These are phyloP conservation scores for Phytophthora hybrid DNA, from an alignment of 352 stramenopile genomes.

Conservation along the genomic window DNA sequence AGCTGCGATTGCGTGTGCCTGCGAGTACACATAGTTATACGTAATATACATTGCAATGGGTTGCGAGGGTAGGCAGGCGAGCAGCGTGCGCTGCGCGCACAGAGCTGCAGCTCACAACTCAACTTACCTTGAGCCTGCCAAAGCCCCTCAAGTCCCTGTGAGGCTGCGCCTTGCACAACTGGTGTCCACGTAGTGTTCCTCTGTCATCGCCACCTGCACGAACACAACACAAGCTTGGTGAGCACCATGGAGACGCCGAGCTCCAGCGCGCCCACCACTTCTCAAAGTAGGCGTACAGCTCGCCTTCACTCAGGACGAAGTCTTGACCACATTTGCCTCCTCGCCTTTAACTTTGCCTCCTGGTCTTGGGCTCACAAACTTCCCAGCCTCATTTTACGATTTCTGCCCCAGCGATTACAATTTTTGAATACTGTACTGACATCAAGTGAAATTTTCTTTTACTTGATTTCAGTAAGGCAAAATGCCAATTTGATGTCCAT, in stretches of 20 bases:
- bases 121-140: background rate
- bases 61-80: background rate
- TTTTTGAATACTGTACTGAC: no score
- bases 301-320: constrained; percentile 11
- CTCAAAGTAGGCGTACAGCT: constrained; percentile 17
- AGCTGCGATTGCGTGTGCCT: background rate
- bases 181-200: background rate
- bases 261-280: background rate
- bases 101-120: background rate
- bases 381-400: constrained; percentile 22
- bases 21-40: background rate
- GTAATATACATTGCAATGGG: background rate
- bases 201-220: background rate
- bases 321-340: constrained; percentile 4
- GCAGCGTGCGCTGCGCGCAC: background rate
- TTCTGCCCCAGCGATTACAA: constrained; percentile 16
- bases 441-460: no score
- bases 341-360: constrained; percentile 15
- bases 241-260: background rate
- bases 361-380: constrained; percentile 17
- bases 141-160: background rate
- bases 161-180: background rate
- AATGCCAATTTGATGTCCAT: no score
- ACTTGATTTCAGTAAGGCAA: no score
- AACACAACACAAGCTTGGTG: background rate